Evolutionary conservation across 2,329 filamentous ascomycete species (phyloP).

Genomic region (Lojkania enalia): DNA sequence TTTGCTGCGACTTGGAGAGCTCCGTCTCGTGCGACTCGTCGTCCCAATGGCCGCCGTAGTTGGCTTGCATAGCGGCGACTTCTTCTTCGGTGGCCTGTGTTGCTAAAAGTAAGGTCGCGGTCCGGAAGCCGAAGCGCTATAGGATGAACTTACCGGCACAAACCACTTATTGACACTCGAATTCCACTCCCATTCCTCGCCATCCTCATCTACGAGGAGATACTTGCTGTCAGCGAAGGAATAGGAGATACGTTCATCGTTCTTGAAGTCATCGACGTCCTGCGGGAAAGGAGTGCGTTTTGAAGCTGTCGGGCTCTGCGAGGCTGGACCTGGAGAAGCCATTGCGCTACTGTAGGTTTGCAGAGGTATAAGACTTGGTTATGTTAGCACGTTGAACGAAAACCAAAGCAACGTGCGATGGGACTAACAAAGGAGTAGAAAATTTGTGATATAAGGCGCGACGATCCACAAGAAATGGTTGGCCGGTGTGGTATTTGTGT

Average conservation of each 20-base stretch:
- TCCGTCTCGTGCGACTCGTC: neutral
- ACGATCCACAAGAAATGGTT: too few relatives aligned
- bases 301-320: too few relatives aligned
- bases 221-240: slow-evolving; percentile 82
- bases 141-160: slow-evolving; percentile 55
- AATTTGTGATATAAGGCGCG: too few relatives aligned
- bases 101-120: slow-evolving; percentile 5
- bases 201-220: slow-evolving; percentile 81
- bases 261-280: slow-evolving; percentile 18
- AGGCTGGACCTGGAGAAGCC: too few relatives aligned
- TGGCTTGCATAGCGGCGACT: slow-evolving; percentile 9
- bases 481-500: too few relatives aligned
- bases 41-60: slow-evolving; percentile 7
- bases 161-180: slow-evolving; percentile 73
- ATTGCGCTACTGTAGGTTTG: too few relatives aligned
- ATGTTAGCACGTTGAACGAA: too few relatives aligned
- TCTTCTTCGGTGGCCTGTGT: slow-evolving; percentile 18
- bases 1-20: slow-evolving; percentile 1
- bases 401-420: too few relatives aligned
- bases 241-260: slow-evolving; percentile 63
- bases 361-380: too few relatives aligned
- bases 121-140: too few relatives aligned
- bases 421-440: too few relatives aligned
- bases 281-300: neutral
- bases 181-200: slow-evolving; percentile 84